Conservation (phyloP, 2,329 filamentous ascomycete species). For the Fusarium citri region DNA sequence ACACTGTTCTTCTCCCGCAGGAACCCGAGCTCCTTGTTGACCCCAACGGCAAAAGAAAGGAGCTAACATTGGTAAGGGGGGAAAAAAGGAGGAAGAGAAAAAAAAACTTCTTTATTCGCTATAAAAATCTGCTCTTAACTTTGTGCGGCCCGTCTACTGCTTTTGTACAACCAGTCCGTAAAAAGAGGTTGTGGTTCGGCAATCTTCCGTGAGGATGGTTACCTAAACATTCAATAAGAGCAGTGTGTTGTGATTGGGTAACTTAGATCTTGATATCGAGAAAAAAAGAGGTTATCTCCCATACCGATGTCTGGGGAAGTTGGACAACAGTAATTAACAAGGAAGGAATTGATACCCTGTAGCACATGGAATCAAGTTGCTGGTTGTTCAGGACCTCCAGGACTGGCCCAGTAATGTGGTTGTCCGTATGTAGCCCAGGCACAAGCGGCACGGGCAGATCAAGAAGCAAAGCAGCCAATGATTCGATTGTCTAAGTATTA, state of each 20-base stretch:
- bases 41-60: slow-evolving; percentile 28
- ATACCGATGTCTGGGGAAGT: neutral
- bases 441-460: neutral
- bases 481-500: neutral
- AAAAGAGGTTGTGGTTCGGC: slow-evolving; percentile 21
- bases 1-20: slow-evolving; percentile 37
- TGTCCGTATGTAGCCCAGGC: neutral
- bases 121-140: neutral
- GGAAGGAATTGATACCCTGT: neutral
- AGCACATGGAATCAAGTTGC: neutral
- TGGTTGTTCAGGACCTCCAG: neutral
- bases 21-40: slow-evolving; percentile 39
- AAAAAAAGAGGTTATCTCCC: neutral
- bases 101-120: neutral
- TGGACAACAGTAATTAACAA: neutral
- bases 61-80: slow-evolving; percentile 1
- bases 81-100: neutral
- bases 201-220: slow-evolving; percentile 23
- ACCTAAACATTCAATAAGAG: slow-evolving; percentile 5
- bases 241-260: slow-evolving; percentile 2
- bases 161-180: slow-evolving; percentile 24
- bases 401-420: neutral
- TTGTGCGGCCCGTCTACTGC: slow-evolving; percentile 20
- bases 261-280: slow-evolving; percentile 2
- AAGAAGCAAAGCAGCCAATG: neutral